phyloP scores from a whole-genome alignment of 208 protist genomes.

The Phytomonas francai region DNA sequence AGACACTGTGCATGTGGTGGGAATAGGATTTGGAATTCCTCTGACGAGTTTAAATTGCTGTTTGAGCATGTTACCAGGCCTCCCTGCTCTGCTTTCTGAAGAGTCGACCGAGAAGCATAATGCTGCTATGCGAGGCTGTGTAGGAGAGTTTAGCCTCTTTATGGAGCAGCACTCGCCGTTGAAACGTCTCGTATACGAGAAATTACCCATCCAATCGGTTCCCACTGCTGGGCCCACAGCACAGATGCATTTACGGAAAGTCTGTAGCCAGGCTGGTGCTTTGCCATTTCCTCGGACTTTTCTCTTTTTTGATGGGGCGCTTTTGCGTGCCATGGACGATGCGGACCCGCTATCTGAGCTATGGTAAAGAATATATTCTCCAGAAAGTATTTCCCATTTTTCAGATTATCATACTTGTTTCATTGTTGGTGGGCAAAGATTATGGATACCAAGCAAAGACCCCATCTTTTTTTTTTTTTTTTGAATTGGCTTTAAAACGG shows the following conservation, averaged over 20 bases:
- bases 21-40: constrained; percentile 57
- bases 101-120: constrained; percentile 48
- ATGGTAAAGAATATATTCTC: constrained; percentile 18
- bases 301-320: constrained; percentile 47
- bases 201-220: constrained; percentile 57
- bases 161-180: constrained; percentile 65
- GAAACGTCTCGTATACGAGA: constrained; percentile 33
- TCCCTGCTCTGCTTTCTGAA: constrained; percentile 38
- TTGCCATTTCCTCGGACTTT: constrained; percentile 47
- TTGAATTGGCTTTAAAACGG: background rate
- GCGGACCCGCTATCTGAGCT: constrained; percentile 50
- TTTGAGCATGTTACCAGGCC: constrained; percentile 22
- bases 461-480: background rate
- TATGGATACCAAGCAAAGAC: background rate
- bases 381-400: background rate
- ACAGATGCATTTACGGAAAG: constrained; percentile 58
- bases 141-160: constrained; percentile 53
- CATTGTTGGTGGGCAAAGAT: background rate
- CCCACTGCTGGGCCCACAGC: constrained; percentile 37
- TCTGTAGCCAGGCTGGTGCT: constrained; percentile 41
- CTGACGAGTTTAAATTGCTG: constrained; percentile 48
- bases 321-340: constrained; percentile 47
- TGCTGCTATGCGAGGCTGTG: constrained; percentile 48
- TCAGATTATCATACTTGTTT: background rate
- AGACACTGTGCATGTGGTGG: constrained; percentile 24